Evolutionary conservation across 2,329 filamentous ascomycete genomes (phyloP).

Genomic region (Ascomycota sp.): DNA sequence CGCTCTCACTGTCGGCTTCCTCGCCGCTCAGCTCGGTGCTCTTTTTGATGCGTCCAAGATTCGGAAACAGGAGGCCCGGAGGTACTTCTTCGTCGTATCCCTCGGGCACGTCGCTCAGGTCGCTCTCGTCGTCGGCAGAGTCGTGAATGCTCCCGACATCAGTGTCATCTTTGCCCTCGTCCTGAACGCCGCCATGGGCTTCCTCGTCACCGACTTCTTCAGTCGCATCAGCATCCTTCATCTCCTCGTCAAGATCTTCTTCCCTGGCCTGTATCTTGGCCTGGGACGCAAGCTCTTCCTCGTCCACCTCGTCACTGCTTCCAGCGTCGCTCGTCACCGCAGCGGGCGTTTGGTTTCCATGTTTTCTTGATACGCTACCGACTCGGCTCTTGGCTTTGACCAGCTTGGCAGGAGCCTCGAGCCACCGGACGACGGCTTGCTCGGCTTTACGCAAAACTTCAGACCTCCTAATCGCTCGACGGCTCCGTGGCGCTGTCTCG

Average conservation of each 20-base stretch:
- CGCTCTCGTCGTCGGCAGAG: constrained; percentile 48
- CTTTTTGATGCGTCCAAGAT: constrained; percentile 14
- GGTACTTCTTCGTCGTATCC: constrained; percentile 38
- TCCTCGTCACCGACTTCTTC: constrained; percentile 11
- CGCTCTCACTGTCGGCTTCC: constrained; percentile 15
- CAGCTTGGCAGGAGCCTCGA: constrained; percentile 22
- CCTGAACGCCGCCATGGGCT: constrained; percentile 8
- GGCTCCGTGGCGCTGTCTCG: constrained; percentile 17
- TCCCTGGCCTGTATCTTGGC: constrained; percentile 14
- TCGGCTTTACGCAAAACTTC: constrained; percentile 43
- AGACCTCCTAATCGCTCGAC: constrained; percentile 26
- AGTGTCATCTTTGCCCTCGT: constrained; percentile 10
- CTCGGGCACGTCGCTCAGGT: constrained; percentile 42
- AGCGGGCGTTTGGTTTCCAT: constrained; percentile 19
- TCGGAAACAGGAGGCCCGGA: constrained; percentile 30
- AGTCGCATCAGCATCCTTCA: constrained; percentile 19
- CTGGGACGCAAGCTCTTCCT: constrained; percentile 19
- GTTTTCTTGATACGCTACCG: constrained; percentile 31
- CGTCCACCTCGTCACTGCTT: constrained; percentile 20
- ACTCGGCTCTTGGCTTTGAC: constrained; percentile 22
- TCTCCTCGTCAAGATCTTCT: constrained; percentile 17
- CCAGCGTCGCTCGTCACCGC: constrained; percentile 14
- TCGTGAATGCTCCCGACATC: constrained; percentile 37
- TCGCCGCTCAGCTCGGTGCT: constrained; percentile 13
- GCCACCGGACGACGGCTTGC: constrained; percentile 28